phyloP scores from a whole-genome alignment of 2,329 filamentous ascomycete genomes.

The Thelonectria rubi region DNA sequence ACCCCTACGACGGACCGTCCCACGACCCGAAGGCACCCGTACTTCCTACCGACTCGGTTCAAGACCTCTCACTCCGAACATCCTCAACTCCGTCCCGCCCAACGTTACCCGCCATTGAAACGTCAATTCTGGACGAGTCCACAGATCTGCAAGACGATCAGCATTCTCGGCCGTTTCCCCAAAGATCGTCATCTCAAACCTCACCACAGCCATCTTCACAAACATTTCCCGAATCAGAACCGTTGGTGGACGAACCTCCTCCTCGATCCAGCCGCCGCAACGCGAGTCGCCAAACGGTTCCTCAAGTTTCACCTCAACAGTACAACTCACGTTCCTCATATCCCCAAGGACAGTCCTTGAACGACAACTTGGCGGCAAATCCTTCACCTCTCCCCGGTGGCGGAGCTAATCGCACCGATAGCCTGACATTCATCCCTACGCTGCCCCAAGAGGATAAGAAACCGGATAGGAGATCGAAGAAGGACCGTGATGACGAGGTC shows the following conservation, averaged over 20 bases:
- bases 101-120: conserved; percentile 67
- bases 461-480: conserved; percentile 77
- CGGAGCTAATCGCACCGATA: conserved; percentile 74
- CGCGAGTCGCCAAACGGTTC: conserved; percentile 28
- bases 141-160: conserved; percentile 40
- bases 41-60: conserved; percentile 37
- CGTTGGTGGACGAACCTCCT: conserved; percentile 53
- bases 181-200: conserved; percentile 64
- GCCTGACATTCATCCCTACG: conserved; percentile 82
- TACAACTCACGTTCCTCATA: conserved; percentile 42
- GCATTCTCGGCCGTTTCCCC: conserved; percentile 53
- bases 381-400: conserved; percentile 77
- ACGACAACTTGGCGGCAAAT: conserved; percentile 43
- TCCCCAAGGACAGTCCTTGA: conserved; percentile 41
- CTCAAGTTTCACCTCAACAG: conserved; percentile 39
- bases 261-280: conserved; percentile 51
- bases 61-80: conserved; percentile 48
- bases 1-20: conserved; percentile 54
- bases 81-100: conserved; percentile 41
- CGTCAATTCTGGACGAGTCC: conserved; percentile 60
- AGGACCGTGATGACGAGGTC: conserved; percentile 71
- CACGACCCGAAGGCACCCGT: conserved; percentile 44
- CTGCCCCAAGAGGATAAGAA: conserved; percentile 75
- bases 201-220: conserved; percentile 56
- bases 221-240: conserved; percentile 39